phyloP scores from a whole-genome alignment of 495 filamentous ascomycete genomes.

The Letharia lupina region DNA sequence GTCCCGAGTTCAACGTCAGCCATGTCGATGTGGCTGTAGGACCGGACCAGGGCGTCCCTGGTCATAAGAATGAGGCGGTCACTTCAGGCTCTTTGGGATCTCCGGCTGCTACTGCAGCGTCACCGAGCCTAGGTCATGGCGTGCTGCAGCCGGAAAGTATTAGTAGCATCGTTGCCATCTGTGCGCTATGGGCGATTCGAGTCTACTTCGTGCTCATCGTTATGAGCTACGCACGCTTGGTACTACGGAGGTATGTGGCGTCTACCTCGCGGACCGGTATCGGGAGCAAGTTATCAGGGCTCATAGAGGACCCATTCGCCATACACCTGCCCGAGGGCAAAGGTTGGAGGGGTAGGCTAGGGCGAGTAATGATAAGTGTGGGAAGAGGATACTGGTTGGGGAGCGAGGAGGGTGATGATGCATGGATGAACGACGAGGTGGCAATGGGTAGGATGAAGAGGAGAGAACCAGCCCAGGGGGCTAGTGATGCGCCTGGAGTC shows the following conservation, averaged over 20 bases:
- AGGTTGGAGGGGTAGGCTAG: constrained; percentile 68
- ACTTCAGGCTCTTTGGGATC: constrained; percentile 36
- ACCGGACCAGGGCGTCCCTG: constrained; percentile 34
- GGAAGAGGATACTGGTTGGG: constrained; percentile 72
- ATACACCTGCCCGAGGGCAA: constrained; percentile 56
- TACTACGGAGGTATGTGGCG: constrained; percentile 53
- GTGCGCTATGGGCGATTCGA: constrained; percentile 59
- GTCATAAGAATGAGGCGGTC: constrained; percentile 41
- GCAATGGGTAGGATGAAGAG: constrained; percentile 26
- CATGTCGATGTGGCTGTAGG: constrained; percentile 41
- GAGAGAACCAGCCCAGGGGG: constrained; percentile 16
- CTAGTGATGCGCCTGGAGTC: constrained; percentile 38
- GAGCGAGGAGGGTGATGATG: constrained; percentile 31
- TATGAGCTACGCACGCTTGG: constrained; percentile 66
- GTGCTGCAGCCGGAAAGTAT: constrained; percentile 61
- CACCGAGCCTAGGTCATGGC: constrained; percentile 39
- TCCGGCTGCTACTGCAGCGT: constrained; percentile 20
- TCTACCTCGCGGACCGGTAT: constrained; percentile 41
- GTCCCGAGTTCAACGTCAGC: constrained; percentile 53
- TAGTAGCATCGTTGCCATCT: constrained; percentile 65
- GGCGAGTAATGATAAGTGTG: constrained; percentile 61
- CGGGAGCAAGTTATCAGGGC: constrained; percentile 39
- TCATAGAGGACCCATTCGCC: constrained; percentile 64
- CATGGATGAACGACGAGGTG: constrained; percentile 35
- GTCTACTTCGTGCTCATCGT: constrained; percentile 73